A percentile compares a stretch with the other conserved stretches of the same genome.
Conservation (phyloP, 202 grass and related monocot species). For the Saccharum hybrid region DNA sequence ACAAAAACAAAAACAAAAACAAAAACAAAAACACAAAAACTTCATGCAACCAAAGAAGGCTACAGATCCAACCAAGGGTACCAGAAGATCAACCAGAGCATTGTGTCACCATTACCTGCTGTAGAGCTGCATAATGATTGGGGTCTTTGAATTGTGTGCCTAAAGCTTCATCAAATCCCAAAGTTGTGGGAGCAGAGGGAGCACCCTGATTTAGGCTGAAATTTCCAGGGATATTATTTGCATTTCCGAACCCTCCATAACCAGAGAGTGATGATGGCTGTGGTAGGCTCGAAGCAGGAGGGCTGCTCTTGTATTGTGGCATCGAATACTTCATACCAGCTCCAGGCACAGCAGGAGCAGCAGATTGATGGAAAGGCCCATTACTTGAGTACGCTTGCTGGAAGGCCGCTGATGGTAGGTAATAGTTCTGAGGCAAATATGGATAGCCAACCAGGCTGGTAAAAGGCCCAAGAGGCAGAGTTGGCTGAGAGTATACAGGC, state of each 20-base stretch:
- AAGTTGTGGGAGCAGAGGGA: conserved; percentile 58
- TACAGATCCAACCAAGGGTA: neutral
- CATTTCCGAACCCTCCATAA: conserved; percentile 55
- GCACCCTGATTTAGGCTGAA: conserved; percentile 67
- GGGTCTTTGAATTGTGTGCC: conserved; percentile 84
- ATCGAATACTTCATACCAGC: conserved; percentile 81
- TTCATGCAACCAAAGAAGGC: neutral
- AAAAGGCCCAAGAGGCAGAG: conserved; percentile 73
- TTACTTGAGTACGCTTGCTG: conserved; percentile 86
- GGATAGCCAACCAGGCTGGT: conserved; percentile 87
- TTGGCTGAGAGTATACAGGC: conserved; percentile 55
- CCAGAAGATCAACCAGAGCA: conserved; percentile 20
- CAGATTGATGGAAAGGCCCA: conserved; percentile 83
- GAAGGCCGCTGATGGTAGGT: conserved; percentile 76
- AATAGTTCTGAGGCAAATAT: conserved; percentile 86
- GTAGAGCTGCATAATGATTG: conserved; percentile 73
- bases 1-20: no score
- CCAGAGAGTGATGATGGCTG: conserved; percentile 65
- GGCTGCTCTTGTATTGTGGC: conserved; percentile 84
- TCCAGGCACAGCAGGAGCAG: conserved; percentile 58
- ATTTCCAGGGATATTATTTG: conserved; percentile 60
- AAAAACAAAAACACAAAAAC: neutral
- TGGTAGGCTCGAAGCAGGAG: conserved; percentile 61
- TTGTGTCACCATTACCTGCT: conserved; percentile 61
- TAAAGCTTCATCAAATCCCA: conserved; percentile 83